Evolutionary conservation across 768 basidiomycete species (phyloP), one percentile per base, ranked within the genome.

Genomic region (Kondoa malvinella): DNA sequence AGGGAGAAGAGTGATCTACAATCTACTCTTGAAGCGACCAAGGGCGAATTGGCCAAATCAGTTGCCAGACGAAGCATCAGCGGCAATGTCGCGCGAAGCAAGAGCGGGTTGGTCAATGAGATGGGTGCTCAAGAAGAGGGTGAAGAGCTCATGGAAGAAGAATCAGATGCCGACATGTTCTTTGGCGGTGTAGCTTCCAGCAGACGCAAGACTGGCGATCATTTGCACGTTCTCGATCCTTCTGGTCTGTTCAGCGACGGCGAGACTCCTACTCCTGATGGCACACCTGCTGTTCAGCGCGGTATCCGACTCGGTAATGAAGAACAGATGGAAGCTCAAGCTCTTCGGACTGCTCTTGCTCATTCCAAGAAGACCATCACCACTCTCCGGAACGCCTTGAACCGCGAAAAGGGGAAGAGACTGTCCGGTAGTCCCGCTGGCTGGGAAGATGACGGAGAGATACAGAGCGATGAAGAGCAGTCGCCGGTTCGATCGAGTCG

Each of bases 1-100:
- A 83, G 94, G 70, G 95, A 99, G 76, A 94, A 92, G 80, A 86
- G 85, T 30, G 94, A 99, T 72, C 80, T 99, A 56, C 88, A 92
- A 75, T 83, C 85, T 69, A 80, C 83, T 2, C 79, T 96, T 29
- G 91, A 95, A 73, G 79, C 81, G 2, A 76, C 89, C 74, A 89
- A 87, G 78, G 81, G 81, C 0, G 88, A 92, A 59, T 79, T 84
- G 61, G 82, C 82, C 8, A 84, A 86, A 66, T 83, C 83, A n/a
- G 81, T 80, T 12, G 79, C 84, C n/a, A 64, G 40, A 79, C 83
- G 60, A 77, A 86, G 25, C 27, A 67, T 71, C 83, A 84, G 40
- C 81, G 82, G 60, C 34, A 26, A 63, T 21, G 63, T 66, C 56
- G 71, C 69, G 34, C 34, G 33, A 17, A 63, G 72, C 57, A 57